Conservation (phyloP, 441 rosid species). For the Croton laevigatus region DNA sequence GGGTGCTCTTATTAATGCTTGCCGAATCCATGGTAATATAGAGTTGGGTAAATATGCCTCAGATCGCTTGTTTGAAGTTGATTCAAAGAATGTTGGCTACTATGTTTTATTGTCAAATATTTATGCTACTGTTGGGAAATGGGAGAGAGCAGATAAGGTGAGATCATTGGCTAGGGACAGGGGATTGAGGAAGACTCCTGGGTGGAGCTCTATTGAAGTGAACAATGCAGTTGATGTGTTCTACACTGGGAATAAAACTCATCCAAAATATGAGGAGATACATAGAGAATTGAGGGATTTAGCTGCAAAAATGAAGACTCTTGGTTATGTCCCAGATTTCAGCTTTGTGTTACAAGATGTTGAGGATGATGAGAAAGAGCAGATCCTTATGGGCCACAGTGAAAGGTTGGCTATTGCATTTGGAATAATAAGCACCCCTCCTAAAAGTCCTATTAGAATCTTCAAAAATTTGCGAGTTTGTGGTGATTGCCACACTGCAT, state of each 20-base stretch:
- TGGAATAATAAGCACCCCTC: constrained; percentile 30
- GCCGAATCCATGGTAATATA: constrained; percentile 60
- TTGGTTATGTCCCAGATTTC: constrained; percentile 64
- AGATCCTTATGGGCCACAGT: constrained; percentile 60
- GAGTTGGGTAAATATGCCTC: constrained; percentile 61
- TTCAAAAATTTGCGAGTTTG: constrained; percentile 35
- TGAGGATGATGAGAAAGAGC: constrained; percentile 79
- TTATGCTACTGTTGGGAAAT: constrained; percentile 62
- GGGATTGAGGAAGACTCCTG: constrained; percentile 76
- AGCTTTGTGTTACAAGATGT: constrained; percentile 72
- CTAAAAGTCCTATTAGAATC: constrained; percentile 24
- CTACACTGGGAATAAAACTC: constrained; percentile 60
- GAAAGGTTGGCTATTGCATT: constrained; percentile 39
- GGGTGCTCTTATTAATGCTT: constrained; percentile 81
- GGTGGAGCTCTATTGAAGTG: constrained; percentile 70
- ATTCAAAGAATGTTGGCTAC: constrained; percentile 65
- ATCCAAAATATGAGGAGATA: constrained; percentile 50
- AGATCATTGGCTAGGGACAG: constrained; percentile 54
- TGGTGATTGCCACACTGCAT: constrained; percentile 35
- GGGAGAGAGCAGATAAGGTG: constrained; percentile 58
- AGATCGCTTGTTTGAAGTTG: constrained; percentile 53
- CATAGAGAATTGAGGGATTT: constrained; percentile 42
- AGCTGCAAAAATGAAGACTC: constrained; percentile 46
- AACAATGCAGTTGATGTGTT: constrained; percentile 59
- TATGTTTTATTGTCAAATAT: constrained; percentile 64